Evolutionary conservation across 768 basidiomycete species (phyloP).

Genomic region (Pulveroboletus sp.): DNA sequence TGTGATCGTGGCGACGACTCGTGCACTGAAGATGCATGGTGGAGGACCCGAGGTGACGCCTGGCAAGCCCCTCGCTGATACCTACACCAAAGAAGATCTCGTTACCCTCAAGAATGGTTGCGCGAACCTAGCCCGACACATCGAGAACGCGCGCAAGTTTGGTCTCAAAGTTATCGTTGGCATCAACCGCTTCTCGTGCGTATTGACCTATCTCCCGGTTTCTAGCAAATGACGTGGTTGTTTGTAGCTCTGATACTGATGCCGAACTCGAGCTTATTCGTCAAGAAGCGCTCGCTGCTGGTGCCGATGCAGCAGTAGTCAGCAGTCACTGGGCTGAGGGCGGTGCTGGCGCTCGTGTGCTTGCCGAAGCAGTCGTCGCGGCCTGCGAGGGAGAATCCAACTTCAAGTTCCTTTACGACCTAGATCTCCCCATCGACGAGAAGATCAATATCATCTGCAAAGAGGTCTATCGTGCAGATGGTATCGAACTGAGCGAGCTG

Average conservation of each 20-base stretch:
- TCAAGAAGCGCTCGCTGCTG: conserved; percentile 72
- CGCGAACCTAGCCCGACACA: conserved; percentile 90
- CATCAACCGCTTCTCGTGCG: conserved; percentile 92
- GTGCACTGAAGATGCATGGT: conserved; percentile 99
- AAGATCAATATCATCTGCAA: conserved; percentile 87
- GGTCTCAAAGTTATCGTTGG: conserved; percentile 95
- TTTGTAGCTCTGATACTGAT: conserved; percentile 72
- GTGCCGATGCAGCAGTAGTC: conserved; percentile 92
- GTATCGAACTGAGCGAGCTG: conserved; percentile 79
- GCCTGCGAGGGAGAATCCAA: conserved; percentile 77
- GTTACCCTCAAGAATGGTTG: conserved; percentile 87
- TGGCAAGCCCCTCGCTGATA: conserved; percentile 88
- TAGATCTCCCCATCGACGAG: conserved; percentile 74
- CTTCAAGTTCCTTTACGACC: conserved; percentile 93
- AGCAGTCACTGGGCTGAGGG: conserved; percentile 98
- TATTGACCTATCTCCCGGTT: conserved; percentile 14
- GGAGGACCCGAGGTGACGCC: conserved; percentile 96
- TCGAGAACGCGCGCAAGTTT: conserved; percentile 92
- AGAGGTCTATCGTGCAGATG: conserved; percentile 93
- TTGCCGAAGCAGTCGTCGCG: conserved; percentile 89
- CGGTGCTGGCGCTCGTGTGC: conserved; percentile 81
- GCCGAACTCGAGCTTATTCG: conserved; percentile 87
- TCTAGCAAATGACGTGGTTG: neutral
- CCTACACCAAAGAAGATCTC: conserved; percentile 91
- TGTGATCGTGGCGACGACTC: conserved; percentile 94